Percentiles rank a stretch among this genome's conserved stretches.
Conservation (phyloP, 345 rosid genomes). For the Geranium brycei region DNA sequence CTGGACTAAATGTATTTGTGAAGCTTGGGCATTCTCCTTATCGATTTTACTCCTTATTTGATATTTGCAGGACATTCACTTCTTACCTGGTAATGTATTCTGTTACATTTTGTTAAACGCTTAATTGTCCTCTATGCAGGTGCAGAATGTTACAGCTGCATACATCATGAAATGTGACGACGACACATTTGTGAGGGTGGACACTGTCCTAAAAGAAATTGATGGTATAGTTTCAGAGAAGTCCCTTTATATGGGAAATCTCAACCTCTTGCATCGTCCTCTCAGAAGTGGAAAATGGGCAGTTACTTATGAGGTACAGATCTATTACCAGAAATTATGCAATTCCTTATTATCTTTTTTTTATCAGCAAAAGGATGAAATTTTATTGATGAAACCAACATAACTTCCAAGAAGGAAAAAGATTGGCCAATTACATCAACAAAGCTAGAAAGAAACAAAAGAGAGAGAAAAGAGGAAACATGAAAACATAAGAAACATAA, state of each 20-base stretch:
- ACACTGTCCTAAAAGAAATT: constrained; percentile 67
- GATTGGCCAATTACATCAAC: no score
- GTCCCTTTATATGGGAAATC: constrained; percentile 95
- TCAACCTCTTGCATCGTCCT: constrained; percentile 90
- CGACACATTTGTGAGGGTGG: constrained; percentile 81
- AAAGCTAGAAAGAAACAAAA: no score
- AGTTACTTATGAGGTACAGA: constrained; percentile 64
- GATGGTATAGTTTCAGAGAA: constrained; percentile 37
- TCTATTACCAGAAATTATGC: no score
- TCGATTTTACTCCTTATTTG: neutral
- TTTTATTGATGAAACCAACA: no score
- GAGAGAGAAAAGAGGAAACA: no score
- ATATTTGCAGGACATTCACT: neutral
- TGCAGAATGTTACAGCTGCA: constrained; percentile 68
- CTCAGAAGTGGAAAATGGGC: constrained; percentile 93
- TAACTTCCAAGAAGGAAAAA: no score
- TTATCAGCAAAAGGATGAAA: no score
- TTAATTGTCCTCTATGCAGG: constrained; percentile 26
- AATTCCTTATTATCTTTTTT: no score
- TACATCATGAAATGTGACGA: constrained; percentile 94
- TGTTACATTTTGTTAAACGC: neutral
- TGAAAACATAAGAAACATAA: no score
- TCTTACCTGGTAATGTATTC: neutral
- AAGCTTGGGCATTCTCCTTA: no score
- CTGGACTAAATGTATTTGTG: neutral